Evolutionary conservation across 305 asterid genomes (phyloP), one percentile per base, ranked within the genome.

Genomic region (Plantago coronopus): DNA sequence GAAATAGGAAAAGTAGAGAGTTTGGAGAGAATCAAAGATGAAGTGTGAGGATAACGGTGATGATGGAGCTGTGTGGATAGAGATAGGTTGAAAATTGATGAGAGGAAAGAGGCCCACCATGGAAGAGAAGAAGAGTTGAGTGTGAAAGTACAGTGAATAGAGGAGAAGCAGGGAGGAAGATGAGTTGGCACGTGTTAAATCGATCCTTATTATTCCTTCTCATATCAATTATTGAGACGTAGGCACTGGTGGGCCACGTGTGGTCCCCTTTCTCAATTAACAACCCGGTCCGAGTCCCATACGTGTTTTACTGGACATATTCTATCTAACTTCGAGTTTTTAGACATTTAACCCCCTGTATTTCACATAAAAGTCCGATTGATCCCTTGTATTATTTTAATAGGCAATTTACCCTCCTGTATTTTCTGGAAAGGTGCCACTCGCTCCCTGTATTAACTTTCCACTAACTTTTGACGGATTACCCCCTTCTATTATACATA

Each of bases 121-220:
- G 17, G 43, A 42, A 9, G 13, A 7, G 15, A 54, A 22, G 25
- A 56, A 75, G 69, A 74, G 80, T 69, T 75, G 54, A 75, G 71
- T 68, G 53, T 19, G 71, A 69, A 56, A 54, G 70, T 38, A 15
- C 43, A 38, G 43, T 38, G 43, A 34, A 9, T 34, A 56, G 46
- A 56, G 3, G 31, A 21, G 44, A 21, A 45, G 40, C 53, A 37
- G 48, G 62, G 76, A 71, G 12, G 14, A 53, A 23, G 69, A 63
- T 55, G 77, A 75, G 69, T n/a, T 67, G 72, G 76, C 86, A 75
- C 77, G 81, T 74, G 86, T 78, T 65, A 60, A 77, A 64, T 72
- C 78, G 37, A 54, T 54, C 43, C 43, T 38, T 34, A 64, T 38
- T 34, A 64, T 45, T 19, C 57, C 50, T 53, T 78, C 79, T 70